These are phyloP conservation scores for Lyophyllum decastes DNA, from an alignment of 768 basidiomycete species.

Conservation along the genomic window DNA sequence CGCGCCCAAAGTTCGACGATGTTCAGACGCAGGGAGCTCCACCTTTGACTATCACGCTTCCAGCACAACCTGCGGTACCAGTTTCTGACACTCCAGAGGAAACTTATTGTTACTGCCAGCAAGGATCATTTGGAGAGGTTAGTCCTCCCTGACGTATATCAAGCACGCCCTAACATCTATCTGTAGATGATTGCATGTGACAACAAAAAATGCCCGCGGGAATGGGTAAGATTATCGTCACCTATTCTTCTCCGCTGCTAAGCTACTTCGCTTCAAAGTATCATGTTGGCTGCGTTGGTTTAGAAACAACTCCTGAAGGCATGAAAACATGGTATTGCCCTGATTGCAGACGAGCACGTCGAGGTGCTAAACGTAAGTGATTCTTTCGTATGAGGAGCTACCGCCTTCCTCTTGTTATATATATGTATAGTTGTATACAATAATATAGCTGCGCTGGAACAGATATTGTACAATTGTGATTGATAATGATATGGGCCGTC, in stretches of 20 bases:
- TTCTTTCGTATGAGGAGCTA: background rate
- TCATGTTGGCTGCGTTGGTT: slow-evolving; percentile 68
- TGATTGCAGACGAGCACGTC: slow-evolving; percentile 51
- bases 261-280: slow-evolving; percentile 45
- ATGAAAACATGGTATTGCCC: slow-evolving; percentile 68
- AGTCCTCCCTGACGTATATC: slow-evolving; percentile 21
- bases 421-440: background rate
- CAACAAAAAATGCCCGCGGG: slow-evolving; percentile 61
- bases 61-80: slow-evolving; percentile 24
- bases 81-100: slow-evolving; percentile 31
- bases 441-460: background rate
- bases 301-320: slow-evolving; percentile 57
- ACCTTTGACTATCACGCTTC: slow-evolving; percentile 38
- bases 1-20: slow-evolving; percentile 16
- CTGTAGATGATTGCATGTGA: slow-evolving; percentile 88
- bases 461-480: background rate
- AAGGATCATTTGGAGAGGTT: slow-evolving; percentile 80
- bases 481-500: background rate
- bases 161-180: background rate
- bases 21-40: slow-evolving; percentile 14
- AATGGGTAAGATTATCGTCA: slow-evolving; percentile 73
- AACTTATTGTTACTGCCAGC: slow-evolving; percentile 81
- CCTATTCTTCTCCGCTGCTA: background rate
- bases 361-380: slow-evolving; percentile 28
- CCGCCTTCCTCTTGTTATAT: background rate